Conservation (phyloP, 2,329 filamentous ascomycete genomes). For the Pseudogymnoascus destructans region DNA sequence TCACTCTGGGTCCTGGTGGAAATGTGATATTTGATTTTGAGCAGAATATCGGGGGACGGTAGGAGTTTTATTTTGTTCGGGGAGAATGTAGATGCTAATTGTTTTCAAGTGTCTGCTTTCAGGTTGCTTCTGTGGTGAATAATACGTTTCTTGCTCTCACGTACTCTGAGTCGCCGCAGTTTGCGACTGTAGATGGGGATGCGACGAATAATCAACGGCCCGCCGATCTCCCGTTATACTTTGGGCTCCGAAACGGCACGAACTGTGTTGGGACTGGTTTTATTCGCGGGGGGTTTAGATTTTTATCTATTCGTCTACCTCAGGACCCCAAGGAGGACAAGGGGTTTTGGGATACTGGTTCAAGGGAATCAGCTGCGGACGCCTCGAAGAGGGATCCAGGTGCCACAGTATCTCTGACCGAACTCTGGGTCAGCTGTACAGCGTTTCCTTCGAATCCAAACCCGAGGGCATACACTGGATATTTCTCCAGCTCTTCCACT, state of each 20-base stretch:
- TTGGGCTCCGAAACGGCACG: slow-evolving; percentile 24
- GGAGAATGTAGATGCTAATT: neutral
- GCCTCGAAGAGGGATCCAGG: slow-evolving; percentile 9
- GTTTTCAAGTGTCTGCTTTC: slow-evolving; percentile 26
- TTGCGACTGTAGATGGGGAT: slow-evolving; percentile 26
- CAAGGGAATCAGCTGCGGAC: slow-evolving; percentile 9
- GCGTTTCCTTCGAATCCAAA: slow-evolving; percentile 34
- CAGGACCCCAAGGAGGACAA: slow-evolving; percentile 17
- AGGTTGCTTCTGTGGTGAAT: slow-evolving; percentile 22
- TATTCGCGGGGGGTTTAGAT: slow-evolving; percentile 30
- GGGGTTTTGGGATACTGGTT: slow-evolving; percentile 18
- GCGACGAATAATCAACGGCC: slow-evolving; percentile 25
- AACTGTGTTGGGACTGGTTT: slow-evolving; percentile 28
- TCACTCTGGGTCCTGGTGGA: slow-evolving; percentile 22
- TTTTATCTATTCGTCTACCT: slow-evolving; percentile 28
- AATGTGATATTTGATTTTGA: slow-evolving; percentile 30
- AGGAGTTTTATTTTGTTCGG: slow-evolving; percentile 9
- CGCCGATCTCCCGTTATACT: slow-evolving; percentile 26
- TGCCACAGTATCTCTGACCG: slow-evolving; percentile 22
- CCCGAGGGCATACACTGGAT: slow-evolving; percentile 40
- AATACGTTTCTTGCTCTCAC: slow-evolving; percentile 26
- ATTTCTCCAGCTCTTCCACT: slow-evolving; percentile 37
- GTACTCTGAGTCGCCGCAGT: slow-evolving; percentile 29
- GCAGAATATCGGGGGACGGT: slow-evolving; percentile 32
- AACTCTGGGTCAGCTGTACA: slow-evolving; percentile 30